phyloP scores from a whole-genome alignment of 495 filamentous ascomycete species.

The Bryoglossum gracile region DNA sequence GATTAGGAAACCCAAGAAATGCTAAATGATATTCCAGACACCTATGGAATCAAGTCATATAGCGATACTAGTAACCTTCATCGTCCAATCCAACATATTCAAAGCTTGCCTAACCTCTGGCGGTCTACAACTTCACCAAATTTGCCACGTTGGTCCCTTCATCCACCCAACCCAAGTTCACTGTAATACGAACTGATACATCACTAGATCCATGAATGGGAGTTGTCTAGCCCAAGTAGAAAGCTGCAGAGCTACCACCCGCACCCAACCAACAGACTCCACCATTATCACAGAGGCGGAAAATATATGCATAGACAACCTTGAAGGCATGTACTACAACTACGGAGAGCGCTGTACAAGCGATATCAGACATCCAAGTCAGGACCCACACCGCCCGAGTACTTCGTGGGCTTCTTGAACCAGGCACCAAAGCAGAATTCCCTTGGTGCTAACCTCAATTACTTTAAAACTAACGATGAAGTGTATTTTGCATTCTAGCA shows the following conservation, averaged over 20 bases:
- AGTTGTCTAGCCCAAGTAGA: slow-evolving; percentile 8
- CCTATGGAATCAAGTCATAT: slow-evolving; percentile 9
- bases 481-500: slow-evolving; percentile 24
- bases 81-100: no score
- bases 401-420: slow-evolving; percentile 33
- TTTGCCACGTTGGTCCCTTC: slow-evolving; percentile 1
- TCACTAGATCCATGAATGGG: slow-evolving; percentile 2
- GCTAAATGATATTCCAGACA: neutral
- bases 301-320: slow-evolving; percentile 6
- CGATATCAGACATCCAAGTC: slow-evolving; percentile 4
- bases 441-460: slow-evolving; percentile 55
- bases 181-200: neutral
- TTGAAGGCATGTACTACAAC: slow-evolving; percentile 6
- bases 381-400: slow-evolving; percentile 2
- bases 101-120: neutral
- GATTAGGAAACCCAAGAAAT: neutral
- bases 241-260: neutral
- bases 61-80: slow-evolving; percentile 36
- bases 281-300: slow-evolving; percentile 7
- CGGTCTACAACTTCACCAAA: slow-evolving; percentile 8
- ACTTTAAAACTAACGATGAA: slow-evolving; percentile 22
- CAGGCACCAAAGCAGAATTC: slow-evolving; percentile 47
- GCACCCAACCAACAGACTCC: neutral
- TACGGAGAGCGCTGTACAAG: slow-evolving; percentile 6
- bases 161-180: neutral